A percentile compares a stretch with the other conserved stretches of the same genome.
Evolutionary conservation across 1,284 basidiomycete genomes (phyloP).

Genomic region (Fomitopsis palustris): DNA sequence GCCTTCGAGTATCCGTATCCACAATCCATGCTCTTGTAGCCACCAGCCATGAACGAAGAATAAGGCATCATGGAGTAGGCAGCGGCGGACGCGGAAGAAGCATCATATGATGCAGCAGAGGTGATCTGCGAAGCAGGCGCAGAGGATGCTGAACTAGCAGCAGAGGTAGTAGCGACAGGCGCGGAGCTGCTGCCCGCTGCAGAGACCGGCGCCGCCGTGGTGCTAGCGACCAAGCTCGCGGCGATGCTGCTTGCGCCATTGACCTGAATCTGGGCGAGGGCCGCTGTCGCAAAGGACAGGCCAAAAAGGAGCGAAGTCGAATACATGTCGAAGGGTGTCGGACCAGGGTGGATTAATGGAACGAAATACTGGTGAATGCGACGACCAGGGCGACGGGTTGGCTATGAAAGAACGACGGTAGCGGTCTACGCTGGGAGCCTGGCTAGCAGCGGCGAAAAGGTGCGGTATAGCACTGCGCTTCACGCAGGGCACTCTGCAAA

Average conservation of each 20-base stretch:
- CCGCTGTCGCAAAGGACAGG: slow-evolving; percentile 53
- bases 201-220: slow-evolving; percentile 11
- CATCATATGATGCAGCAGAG: slow-evolving; percentile 32
- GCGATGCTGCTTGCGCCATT: slow-evolving; percentile 49
- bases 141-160: slow-evolving; percentile 16
- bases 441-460: slow-evolving; percentile 29
- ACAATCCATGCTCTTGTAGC: slow-evolving; percentile 60
- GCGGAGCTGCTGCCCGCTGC: slow-evolving; percentile 4
- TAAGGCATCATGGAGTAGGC: slow-evolving; percentile 53
- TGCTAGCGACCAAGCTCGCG: slow-evolving; percentile 18
- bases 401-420: slow-evolving; percentile 39
- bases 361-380: slow-evolving; percentile 18
- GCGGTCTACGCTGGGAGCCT: slow-evolving; percentile 65
- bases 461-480: slow-evolving; percentile 32
- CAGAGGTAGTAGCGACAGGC: slow-evolving; percentile 6
- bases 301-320: slow-evolving; percentile 45
- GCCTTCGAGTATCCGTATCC: slow-evolving; percentile 62
- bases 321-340: slow-evolving; percentile 53
- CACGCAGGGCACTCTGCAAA: slow-evolving; percentile 26
- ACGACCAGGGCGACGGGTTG: slow-evolving; percentile 33
- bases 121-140: slow-evolving; percentile 39
- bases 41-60: slow-evolving; percentile 52
- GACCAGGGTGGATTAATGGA: slow-evolving; percentile 13
- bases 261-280: slow-evolving; percentile 49
- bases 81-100: slow-evolving; percentile 17